A percentile compares a stretch with the other conserved stretches of the same genome.
Conservation (phyloP, 257 asterid genomes). For the Cynanchum wilfordii region DNA sequence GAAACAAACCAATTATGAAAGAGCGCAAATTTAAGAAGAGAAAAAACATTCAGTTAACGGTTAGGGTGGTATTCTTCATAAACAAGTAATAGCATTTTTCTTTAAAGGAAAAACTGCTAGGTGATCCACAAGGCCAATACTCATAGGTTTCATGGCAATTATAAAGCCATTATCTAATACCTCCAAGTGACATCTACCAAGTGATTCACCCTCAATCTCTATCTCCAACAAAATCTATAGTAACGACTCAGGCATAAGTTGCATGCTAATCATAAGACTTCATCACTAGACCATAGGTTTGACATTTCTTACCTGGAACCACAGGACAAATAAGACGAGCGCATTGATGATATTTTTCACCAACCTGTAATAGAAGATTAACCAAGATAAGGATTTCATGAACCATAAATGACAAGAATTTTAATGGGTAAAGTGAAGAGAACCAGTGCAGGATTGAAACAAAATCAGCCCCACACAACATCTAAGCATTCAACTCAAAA, state of each 20-base stretch:
- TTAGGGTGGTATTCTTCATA: neutral
- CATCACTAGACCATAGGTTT: neutral
- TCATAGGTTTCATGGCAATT: neutral
- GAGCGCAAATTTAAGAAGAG: too few species aligned
- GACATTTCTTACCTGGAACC: slow-evolving; percentile 22
- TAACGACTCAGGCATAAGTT: neutral
- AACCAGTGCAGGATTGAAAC: neutral
- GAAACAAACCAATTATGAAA: neutral
- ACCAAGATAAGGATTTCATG: neutral
- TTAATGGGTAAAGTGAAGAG: neutral
- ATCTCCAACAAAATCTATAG: neutral
- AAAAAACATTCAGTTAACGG: neutral
- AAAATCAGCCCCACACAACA: neutral
- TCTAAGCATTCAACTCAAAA: neutral
- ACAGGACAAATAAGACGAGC: slow-evolving; percentile 25
- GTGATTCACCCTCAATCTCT: neutral
- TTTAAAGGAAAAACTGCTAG: neutral
- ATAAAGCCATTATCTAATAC: neutral
- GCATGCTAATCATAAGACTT: neutral
- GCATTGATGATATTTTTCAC: slow-evolving; percentile 11
- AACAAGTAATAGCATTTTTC: neutral
- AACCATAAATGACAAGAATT: neutral
- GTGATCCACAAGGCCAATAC: neutral
- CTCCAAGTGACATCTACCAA: neutral
- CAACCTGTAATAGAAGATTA: slow-evolving; percentile 18